phyloP scores from a whole-genome alignment of 257 asterid genomes.

The Datura wrightii region DNA sequence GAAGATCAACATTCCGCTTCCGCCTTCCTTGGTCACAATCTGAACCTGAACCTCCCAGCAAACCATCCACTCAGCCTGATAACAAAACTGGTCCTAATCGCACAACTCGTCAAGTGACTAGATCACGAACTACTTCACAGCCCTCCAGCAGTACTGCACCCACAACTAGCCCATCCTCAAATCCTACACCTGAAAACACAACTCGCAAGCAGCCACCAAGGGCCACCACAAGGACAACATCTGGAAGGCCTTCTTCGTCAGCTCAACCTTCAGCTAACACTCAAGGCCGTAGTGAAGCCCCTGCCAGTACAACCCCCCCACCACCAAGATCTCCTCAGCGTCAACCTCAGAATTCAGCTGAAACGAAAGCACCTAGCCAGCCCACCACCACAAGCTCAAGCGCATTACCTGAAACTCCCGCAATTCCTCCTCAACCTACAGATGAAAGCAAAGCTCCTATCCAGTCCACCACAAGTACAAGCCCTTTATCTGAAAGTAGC shows the following conservation, averaged over 20 bases:
- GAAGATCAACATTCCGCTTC: constrained; percentile 49
- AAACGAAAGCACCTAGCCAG: constrained; percentile 30
- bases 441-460: constrained; percentile 32
- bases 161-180: neutral
- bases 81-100: constrained; percentile 30
- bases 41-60: constrained; percentile 35
- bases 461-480: constrained; percentile 30
- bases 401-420: neutral
- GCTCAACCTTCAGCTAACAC: constrained; percentile 22
- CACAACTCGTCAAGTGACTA: constrained; percentile 23
- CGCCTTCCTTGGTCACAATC: constrained; percentile 57
- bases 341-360: neutral
- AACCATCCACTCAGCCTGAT: constrained; percentile 36
- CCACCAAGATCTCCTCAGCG: constrained; percentile 25
- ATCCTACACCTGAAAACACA: neutral
- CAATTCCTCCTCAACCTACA: constrained; percentile 22
- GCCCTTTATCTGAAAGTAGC: neutral
- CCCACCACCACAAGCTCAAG: neutral
- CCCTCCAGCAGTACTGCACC: neutral
- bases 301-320: constrained; percentile 16
- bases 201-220: constrained; percentile 25
- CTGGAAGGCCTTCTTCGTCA: constrained; percentile 26
- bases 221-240: neutral
- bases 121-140: constrained; percentile 27
- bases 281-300: constrained; percentile 25